These are phyloP conservation scores for Exophiala phaeomuriformis DNA, from an alignment of 2,329 filamentous ascomycete species.

Conservation along the genomic window DNA sequence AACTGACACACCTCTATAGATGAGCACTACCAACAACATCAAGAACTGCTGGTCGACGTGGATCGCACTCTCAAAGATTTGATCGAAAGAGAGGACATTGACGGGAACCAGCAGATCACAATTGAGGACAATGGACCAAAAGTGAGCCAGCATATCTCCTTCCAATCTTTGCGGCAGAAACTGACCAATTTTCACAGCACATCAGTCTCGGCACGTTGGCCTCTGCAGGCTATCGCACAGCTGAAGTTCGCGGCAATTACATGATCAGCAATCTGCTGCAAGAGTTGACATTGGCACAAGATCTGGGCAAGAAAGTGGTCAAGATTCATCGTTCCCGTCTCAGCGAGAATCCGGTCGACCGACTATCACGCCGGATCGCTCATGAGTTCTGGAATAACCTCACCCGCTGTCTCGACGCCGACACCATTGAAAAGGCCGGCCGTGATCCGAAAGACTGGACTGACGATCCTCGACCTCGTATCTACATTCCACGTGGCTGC, in stretches of 20 bases:
- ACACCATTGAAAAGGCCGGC: slow-evolving; percentile 69
- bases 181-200: slow-evolving; percentile 46
- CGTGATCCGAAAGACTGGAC: slow-evolving; percentile 95
- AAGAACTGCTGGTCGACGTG: slow-evolving; percentile 80
- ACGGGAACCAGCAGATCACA: slow-evolving; percentile 92
- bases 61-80: slow-evolving; percentile 73
- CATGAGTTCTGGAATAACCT: slow-evolving; percentile 89
- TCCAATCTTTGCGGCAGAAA: too few species aligned
- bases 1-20: slow-evolving; percentile 46
- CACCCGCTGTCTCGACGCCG: slow-evolving; percentile 82
- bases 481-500: slow-evolving; percentile 79
- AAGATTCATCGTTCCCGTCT: slow-evolving; percentile 84
- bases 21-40: slow-evolving; percentile 60
- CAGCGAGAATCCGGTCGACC: slow-evolving; percentile 89
- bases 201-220: slow-evolving; percentile 75
- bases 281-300: slow-evolving; percentile 85
- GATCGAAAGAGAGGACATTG: slow-evolving; percentile 80
- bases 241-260: slow-evolving; percentile 91
- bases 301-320: slow-evolving; percentile 81
- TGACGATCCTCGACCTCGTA: slow-evolving; percentile 74
- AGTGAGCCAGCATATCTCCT: slow-evolving; percentile 39
- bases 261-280: slow-evolving; percentile 95
- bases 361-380: slow-evolving; percentile 76
- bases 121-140: slow-evolving; percentile 94
- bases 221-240: slow-evolving; percentile 77